Percentiles rank a stretch among this genome's conserved stretches.
Conservation (phyloP, 2,329 filamentous ascomycete species). For the Fusarium longipes region DNA sequence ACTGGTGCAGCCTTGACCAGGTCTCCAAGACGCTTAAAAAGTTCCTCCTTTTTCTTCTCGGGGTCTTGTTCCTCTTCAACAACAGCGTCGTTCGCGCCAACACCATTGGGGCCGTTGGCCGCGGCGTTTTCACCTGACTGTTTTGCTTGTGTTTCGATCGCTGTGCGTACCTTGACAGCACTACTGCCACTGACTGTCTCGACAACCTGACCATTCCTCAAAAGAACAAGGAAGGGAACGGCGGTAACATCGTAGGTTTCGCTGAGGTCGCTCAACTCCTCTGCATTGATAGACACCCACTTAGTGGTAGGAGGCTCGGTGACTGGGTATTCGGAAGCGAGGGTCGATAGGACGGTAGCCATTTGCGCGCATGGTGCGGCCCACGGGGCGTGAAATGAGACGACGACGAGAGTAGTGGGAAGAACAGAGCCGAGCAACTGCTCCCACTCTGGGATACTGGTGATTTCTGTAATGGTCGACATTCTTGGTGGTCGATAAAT, state of each 20-base stretch:
- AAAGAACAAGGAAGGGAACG: slow-evolving; percentile 89
- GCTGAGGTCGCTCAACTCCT: slow-evolving; percentile 91
- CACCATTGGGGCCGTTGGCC: slow-evolving; percentile 51
- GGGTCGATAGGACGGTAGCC: slow-evolving; percentile 84
- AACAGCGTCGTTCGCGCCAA: slow-evolving; percentile 52
- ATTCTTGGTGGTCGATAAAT: slow-evolving; percentile 57
- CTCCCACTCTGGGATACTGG: slow-evolving; percentile 78
- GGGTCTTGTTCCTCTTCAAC: slow-evolving; percentile 64
- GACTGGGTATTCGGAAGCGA: slow-evolving; percentile 86
- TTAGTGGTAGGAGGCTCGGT: slow-evolving; percentile 73
- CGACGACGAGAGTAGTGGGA: slow-evolving; percentile 77
- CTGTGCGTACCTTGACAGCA: slow-evolving; percentile 82
- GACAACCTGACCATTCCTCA: slow-evolving; percentile 78
- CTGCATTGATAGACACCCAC: slow-evolving; percentile 93
- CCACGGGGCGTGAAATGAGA: slow-evolving; percentile 98
- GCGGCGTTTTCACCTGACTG: slow-evolving; percentile 51
- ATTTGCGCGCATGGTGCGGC: slow-evolving; percentile 96
- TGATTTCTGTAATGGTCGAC: slow-evolving; percentile 83
- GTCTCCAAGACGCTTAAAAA: slow-evolving; percentile 82
- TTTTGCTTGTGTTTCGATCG: slow-evolving; percentile 84
- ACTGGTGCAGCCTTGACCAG: slow-evolving; percentile 95
- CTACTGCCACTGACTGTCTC: slow-evolving; percentile 92
- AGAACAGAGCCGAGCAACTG: slow-evolving; percentile 74
- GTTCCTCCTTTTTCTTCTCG: slow-evolving; percentile 79
- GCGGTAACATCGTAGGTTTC: slow-evolving; percentile 95